Evolutionary conservation across 306 rosid species (phyloP).

Genomic region (Gillenia trifoliata): DNA sequence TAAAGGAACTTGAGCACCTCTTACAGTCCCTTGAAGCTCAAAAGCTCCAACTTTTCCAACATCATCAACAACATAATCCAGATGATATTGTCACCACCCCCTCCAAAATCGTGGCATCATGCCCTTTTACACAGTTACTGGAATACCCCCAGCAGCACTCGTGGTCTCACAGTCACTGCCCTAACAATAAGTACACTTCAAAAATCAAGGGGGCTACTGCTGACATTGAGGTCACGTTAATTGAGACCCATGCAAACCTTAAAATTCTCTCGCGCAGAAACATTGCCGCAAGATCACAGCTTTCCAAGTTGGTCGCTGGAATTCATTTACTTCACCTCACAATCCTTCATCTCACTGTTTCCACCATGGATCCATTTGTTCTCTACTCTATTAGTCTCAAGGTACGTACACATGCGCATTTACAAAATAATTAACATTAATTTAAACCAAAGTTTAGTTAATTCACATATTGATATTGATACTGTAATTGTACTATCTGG

Average conservation of each 20-base stretch:
- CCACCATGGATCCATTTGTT: conserved; percentile 54
- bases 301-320: conserved; percentile 59
- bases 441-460: too few species aligned
- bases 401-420: conserved; percentile 29
- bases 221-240: conserved; percentile 85
- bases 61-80: conserved; percentile 2
- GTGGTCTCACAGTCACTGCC: conserved; percentile 38
- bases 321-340: conserved; percentile 63
- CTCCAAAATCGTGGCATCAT: conserved; percentile 20
- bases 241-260: conserved; percentile 85
- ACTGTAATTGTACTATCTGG: too few species aligned
- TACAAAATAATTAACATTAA: neutral
- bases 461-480: too few species aligned
- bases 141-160: conserved; percentile 41
- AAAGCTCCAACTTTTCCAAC: conserved; percentile 51
- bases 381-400: conserved; percentile 81
- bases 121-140: conserved; percentile 43
- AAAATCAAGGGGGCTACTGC: conserved; percentile 62
- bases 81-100: conserved; percentile 6
- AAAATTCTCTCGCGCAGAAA: conserved; percentile 53
- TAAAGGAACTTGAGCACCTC: conserved; percentile 76
- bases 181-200: conserved; percentile 58
- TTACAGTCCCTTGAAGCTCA: conserved; percentile 70
- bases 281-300: conserved; percentile 34
- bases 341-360: conserved; percentile 81